phyloP scores from a whole-genome alignment of 2,329 filamentous ascomycete species.

The Capronia americana region DNA sequence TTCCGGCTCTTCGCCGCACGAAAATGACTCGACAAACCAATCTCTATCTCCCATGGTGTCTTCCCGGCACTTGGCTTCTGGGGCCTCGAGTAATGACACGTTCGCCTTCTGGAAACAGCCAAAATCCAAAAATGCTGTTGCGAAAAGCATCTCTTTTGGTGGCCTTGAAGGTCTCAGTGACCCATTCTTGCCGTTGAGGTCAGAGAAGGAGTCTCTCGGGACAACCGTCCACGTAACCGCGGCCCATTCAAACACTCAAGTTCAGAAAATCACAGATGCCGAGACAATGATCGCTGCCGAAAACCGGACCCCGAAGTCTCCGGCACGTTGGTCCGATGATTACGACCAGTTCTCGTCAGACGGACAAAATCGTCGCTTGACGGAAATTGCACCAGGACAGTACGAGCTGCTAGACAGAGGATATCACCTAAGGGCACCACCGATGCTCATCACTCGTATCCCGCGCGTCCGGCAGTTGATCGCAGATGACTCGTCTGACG shows the following conservation, averaged over 20 bases:
- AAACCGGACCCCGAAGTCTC: background rate
- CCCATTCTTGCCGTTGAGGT: background rate
- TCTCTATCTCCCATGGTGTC: background rate
- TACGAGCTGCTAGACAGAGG: constrained; percentile 1
- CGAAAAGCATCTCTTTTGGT: background rate
- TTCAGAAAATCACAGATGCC: background rate
- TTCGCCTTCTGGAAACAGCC: background rate
- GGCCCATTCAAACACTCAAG: background rate
- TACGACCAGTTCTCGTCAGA: constrained; percentile 14
- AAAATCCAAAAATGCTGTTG: background rate
- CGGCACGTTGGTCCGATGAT: constrained; percentile 1
- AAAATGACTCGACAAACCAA: background rate
- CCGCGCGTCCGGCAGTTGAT: background rate
- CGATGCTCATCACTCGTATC: background rate
- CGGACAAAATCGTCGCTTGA: background rate
- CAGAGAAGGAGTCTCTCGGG: background rate
- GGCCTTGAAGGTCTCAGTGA: background rate
- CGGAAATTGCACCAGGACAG: background rate
- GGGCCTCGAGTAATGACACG: constrained; percentile 1
- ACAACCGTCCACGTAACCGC: background rate
- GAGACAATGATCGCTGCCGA: background rate
- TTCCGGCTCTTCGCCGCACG: background rate
- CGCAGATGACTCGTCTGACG: background rate
- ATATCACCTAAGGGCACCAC: constrained; percentile 4
- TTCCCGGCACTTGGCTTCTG: constrained; percentile 6